These are phyloP conservation scores for Ampelocalamus luodianensis DNA, from an alignment of 176 grass and related monocot genomes.

Conservation along the genomic window DNA sequence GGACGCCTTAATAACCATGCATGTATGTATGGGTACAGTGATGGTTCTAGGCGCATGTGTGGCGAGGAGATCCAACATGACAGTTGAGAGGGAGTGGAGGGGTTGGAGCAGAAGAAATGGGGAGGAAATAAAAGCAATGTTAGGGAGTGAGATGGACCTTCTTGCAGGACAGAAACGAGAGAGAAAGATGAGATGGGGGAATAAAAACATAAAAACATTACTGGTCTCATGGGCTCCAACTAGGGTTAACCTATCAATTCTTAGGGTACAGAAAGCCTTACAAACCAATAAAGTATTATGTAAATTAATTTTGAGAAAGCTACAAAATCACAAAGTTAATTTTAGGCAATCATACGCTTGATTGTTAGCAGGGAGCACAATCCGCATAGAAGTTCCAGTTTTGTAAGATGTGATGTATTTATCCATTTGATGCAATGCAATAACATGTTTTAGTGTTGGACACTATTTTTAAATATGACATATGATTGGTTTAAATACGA, in stretches of 20 bases:
- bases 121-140: background rate
- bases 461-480: background rate
- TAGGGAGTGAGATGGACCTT: background rate
- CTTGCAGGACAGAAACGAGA: background rate
- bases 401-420: constrained; percentile 16
- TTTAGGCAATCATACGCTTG: background rate
- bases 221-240: background rate
- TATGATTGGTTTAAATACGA: constrained; percentile 21
- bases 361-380: background rate
- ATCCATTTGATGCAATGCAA: background rate
- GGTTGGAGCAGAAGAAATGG: background rate
- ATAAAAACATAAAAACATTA: constrained; percentile 11
- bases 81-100: background rate
- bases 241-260: constrained; percentile 11
- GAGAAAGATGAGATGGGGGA: background rate
- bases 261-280: background rate
- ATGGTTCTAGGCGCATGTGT: background rate
- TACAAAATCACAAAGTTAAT: background rate
- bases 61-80: background rate
- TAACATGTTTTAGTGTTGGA: constrained; percentile 13
- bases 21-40: constrained; percentile 14
- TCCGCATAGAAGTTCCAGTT: background rate
- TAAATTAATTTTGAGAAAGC: background rate
- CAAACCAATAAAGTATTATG: background rate
- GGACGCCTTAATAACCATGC: too few relatives aligned